A percentile compares a stretch with the other conserved stretches of the same genome.
These are phyloP conservation scores for Draba incana DNA, from an alignment of 345 rosid genomes.

Conservation along the genomic window DNA sequence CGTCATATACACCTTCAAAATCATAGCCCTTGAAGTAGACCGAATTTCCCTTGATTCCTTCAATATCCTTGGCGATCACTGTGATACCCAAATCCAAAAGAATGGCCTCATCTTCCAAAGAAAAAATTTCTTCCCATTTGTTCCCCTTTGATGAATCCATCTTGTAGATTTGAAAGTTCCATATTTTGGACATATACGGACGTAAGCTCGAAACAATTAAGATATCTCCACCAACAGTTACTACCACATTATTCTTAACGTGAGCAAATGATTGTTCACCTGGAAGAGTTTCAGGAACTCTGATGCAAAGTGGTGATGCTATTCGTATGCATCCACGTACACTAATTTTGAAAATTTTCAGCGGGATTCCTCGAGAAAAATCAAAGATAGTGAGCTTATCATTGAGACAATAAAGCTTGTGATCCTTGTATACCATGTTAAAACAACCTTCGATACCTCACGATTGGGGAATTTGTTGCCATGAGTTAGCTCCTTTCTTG, in stretches of 20 bases:
- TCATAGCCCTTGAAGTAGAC: too few species aligned
- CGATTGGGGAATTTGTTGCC: neutral
- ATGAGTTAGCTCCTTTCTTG: neutral
- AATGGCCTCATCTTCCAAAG: too few species aligned
- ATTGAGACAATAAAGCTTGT: neutral
- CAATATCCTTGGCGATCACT: too few species aligned
- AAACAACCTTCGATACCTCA: too few species aligned
- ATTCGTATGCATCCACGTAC: neutral
- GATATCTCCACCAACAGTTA: conserved; percentile 2
- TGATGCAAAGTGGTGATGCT: too few species aligned
- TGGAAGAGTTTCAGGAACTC: too few species aligned
- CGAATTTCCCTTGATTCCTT: too few species aligned
- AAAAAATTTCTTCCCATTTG: too few species aligned
- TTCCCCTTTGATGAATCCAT: too few species aligned
- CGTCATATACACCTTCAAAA: too few species aligned
- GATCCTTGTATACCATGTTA: conserved; percentile 1
- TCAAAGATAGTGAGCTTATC: neutral
- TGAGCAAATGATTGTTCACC: too few species aligned
- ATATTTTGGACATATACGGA: neutral
- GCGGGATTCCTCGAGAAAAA: neutral
- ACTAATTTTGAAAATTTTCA: neutral
- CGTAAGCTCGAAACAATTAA: neutral
- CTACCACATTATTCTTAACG: neutral
- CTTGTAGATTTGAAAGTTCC: neutral
- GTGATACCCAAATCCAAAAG: too few species aligned